Evolutionary conservation across 2,329 filamentous ascomycete genomes (phyloP).

Genomic region (Hymenoscyphus fructigenus): DNA sequence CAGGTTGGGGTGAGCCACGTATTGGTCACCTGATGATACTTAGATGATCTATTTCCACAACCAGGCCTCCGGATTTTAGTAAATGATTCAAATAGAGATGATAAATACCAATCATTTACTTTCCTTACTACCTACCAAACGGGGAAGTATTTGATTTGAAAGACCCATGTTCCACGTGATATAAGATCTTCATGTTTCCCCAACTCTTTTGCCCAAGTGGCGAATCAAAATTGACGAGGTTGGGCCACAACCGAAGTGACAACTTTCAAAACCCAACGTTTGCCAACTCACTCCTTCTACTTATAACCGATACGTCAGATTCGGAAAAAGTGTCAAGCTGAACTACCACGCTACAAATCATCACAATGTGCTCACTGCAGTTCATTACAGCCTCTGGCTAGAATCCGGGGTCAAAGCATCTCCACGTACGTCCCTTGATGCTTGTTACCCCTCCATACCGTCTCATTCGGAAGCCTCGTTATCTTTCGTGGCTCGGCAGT

Average conservation of each 20-base stretch:
- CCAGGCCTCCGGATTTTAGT: no score
- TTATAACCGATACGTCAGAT: not conserved
- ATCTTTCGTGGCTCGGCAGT: not conserved
- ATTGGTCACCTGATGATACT: no score
- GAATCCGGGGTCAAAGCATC: not conserved
- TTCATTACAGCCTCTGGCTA: constrained; percentile 1
- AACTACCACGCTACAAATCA: not conserved
- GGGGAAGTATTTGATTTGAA: not conserved
- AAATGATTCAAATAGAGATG: no score
- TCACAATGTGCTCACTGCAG: not conserved
- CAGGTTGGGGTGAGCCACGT: no score
- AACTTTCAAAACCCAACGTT: not conserved
- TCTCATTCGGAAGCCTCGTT: constrained; percentile 1
- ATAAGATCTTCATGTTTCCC: not conserved
- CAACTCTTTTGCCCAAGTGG: not conserved
- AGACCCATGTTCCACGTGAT: not conserved
- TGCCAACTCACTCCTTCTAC: not conserved
- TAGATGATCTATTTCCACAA: no score
- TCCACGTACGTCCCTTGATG: constrained; percentile 3
- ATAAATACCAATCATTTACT: not conserved
- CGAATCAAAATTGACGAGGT: not conserved
- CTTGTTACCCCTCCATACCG: not conserved
- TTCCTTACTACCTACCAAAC: not conserved
- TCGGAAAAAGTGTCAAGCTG: not conserved
- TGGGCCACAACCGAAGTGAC: constrained; percentile 2